Evolutionary conservation across 2,329 filamentous ascomycete species (phyloP), one percentile per base, ranked within the genome.

Genomic region (Ambrosiella beaveri): DNA sequence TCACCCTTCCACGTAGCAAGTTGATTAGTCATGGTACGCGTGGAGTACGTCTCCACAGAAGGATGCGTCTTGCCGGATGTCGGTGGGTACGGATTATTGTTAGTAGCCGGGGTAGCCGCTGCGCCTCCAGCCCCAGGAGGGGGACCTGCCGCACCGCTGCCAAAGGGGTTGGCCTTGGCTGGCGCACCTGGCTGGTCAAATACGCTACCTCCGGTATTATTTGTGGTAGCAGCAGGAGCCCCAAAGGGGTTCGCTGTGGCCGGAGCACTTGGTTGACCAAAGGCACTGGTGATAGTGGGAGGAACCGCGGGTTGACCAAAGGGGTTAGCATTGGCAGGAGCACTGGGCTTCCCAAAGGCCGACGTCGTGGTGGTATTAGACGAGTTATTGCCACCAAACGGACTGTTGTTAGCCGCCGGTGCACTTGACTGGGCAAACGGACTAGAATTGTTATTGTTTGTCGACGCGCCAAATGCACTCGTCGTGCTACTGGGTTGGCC

Each of bases 1-100:
- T 78, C 78, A 15, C 79, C 79, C 63, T 85, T 85, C 73, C 84
- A 89, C 59, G 71, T 71, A 0, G 69, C 67, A 0, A 88, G 68
- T 38, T 68, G 68, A 0, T 74, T 73, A 47, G 71, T 69, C 66
- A 71, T 68, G 12, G 49, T 58, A 61, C 68, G 72, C 2, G 68
- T 66, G 9, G 68, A 69, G 63, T 79, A 79, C 56, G 69, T 72
- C 7, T 71, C 68, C 9, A 71, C 61, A 2, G 71, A 62, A 2
- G 74, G 75, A 56, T 77, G 75, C 58, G 73, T 67, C 59, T 68
- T 74, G 9, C 67, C 66, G 63, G 72, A 74, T 5, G 64, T 66
- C 1, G 74, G 73, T 0, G 71, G 68, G 61, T 77, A 77, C 1
- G 75, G 75, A 55, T 65, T 69, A 15, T 56, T 54, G 27, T 57